These are phyloP conservation scores for Candida mesenterica DNA, from an alignment of 1,139 yeast species.

Conservation along the genomic window DNA sequence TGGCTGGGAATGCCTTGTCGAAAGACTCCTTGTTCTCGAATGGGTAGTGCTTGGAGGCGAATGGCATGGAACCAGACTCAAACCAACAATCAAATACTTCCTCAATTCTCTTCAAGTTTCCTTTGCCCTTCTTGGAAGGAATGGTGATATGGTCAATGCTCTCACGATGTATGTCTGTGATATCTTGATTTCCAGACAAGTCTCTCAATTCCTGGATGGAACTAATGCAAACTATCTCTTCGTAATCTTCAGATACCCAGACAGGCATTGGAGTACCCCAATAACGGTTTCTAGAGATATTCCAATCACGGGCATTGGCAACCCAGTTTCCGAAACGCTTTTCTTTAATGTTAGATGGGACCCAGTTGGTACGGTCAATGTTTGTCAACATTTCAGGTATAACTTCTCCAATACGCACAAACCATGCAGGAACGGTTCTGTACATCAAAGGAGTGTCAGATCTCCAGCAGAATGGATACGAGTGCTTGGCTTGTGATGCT, in stretches of 20 bases:
- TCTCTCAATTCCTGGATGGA: constrained; percentile 82
- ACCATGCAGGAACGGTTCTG: constrained; percentile 98
- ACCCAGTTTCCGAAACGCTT: constrained; percentile 98
- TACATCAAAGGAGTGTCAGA: constrained; percentile 96
- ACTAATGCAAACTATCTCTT: constrained; percentile 91
- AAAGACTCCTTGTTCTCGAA: constrained; percentile 79
- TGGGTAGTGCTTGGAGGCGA: constrained; percentile 95
- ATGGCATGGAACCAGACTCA: constrained; percentile 99
- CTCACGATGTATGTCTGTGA: constrained; percentile 93
- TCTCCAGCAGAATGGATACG: constrained; percentile 99
- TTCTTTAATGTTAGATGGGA: constrained; percentile 84
- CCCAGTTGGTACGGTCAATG: constrained; percentile 90
- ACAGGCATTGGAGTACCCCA: constrained; percentile 99
- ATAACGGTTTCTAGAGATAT: constrained; percentile 94
- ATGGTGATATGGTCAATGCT: constrained; percentile 86
- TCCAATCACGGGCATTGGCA: constrained; percentile 98
- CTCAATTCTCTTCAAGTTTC: constrained; percentile 82
- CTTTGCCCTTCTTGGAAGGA: constrained; percentile 91
- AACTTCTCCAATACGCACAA: constrained; percentile 82
- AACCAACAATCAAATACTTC: constrained; percentile 99
- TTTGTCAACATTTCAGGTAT: constrained; percentile 87
- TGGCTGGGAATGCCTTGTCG: constrained; percentile 83
- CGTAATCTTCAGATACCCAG: constrained; percentile 93
- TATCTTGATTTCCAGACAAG: constrained; percentile 75
- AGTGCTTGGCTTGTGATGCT: constrained; percentile 84